Base-by-base conservation (phyloP, 768 basidiomycete genomes). In the Boletus eberwhitei region DNA sequence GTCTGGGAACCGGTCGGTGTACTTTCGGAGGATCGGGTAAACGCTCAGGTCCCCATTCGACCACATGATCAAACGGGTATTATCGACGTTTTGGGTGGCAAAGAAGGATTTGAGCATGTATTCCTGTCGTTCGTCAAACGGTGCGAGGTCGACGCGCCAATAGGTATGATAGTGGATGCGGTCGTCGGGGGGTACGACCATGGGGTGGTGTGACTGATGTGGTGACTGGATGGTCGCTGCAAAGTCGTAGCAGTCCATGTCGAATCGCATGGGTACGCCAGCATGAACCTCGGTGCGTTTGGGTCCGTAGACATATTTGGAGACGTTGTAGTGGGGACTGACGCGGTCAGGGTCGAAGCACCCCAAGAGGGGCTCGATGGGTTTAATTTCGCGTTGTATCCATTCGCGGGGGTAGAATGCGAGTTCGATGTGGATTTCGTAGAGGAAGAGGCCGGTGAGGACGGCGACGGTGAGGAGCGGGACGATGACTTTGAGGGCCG, bases 91-190 rank as follows among this genome's bases (percentile, higher is more conserved):
- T 69, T 98, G 96, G 5, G 95, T 98, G 3, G 93, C 90, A 57
- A 98, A 91, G 69, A 95, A 95, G 3, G 92, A 92, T 64, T 91
- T 88, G 67, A 98, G 80, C 79, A 96, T 90, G 75, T 85, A 86
- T 66, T 93, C 89, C 64, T 98, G 94, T 24, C 95, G 79, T 52
- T 81, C 77, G 3, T 79, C 85, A 61, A 98, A 93, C 1, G 86
- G 76, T 0, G 85, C 85, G 38, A 98, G 83, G 74, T 98, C 95
- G 53, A 81, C 83, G 14, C 96, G 79, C 96, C 96, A 98, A 70
- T 98, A 98, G 1, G 93, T 88, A 71, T 98, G 96, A 66, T 84
- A 96, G 50, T 84, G 81, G 13, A 82, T 79, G 19, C 83, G 80
- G 19, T 77, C 74, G 14, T 79, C 77, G 8, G 55, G 54, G 22